These are phyloP conservation scores for Tylopilus cervinicoccineus DNA, from an alignment of 768 basidiomycete genomes.

Conservation along the genomic window DNA sequence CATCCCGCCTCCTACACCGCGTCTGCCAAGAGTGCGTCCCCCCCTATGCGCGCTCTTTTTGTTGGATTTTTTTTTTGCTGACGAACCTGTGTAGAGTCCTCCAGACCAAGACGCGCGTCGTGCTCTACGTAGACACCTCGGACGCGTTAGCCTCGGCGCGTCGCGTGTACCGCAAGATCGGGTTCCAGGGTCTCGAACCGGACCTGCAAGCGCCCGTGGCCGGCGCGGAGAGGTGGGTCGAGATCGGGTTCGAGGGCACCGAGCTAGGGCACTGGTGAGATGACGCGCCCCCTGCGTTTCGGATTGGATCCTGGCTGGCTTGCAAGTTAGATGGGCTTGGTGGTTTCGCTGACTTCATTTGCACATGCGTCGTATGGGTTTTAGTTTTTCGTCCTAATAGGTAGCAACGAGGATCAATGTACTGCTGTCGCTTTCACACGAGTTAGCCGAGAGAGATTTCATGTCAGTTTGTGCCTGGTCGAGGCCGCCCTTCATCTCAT, in stretches of 20 bases:
- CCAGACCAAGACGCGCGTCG: slow-evolving; percentile 31
- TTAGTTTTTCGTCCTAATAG: no score
- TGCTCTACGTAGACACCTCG: slow-evolving; percentile 56
- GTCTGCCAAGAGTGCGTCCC: slow-evolving; percentile 52
- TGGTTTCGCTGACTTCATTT: no score
- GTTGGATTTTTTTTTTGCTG: no score
- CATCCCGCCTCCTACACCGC: slow-evolving; percentile 53
- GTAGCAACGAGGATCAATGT: no score
- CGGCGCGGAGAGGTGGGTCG: slow-evolving; percentile 18
- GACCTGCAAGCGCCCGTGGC: not conserved
- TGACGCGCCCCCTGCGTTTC: not conserved
- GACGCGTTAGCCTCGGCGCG: slow-evolving; percentile 8
- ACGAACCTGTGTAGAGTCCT: slow-evolving; percentile 26
- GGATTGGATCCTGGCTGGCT: not conserved
- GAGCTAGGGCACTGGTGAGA: slow-evolving; percentile 14
- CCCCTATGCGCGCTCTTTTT: not conserved
- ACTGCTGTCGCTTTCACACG: no score
- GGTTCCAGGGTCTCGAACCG: slow-evolving; percentile 16
- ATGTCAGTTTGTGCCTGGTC: no score
- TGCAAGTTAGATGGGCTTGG: not conserved
- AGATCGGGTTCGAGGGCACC: slow-evolving; percentile 13
- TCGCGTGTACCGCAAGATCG: slow-evolving; percentile 13
- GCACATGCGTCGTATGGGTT: no score
- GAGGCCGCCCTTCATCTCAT: no score
- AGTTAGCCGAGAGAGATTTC: no score